Evolutionary conservation across 495 filamentous ascomycete genomes (phyloP), one percentile per base, ranked within the genome.

Genomic region (Lineolata rhizophorae): DNA sequence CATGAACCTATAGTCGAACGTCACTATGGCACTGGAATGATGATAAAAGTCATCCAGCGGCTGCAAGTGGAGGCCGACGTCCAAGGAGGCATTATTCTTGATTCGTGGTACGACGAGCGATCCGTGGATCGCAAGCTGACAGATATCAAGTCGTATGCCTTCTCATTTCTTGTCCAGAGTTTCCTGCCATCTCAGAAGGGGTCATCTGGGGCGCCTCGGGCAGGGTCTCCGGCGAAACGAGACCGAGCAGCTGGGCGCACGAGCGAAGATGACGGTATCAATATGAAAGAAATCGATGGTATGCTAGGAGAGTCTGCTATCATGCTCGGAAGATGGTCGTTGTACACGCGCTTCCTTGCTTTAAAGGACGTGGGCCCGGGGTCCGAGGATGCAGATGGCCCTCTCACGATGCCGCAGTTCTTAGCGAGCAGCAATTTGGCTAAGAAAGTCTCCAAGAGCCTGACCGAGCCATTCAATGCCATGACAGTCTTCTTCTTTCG

Each of bases 401-500:
- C 22, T 15, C 47, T 78, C 18, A 47, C 42, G 17, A 50, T 80
- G 30, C 90, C 87, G 0, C 52, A 60, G 11, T 70, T 91, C 32
- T 51, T 95, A 18, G 47, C 55, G 15, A 72, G 76, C 30, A 92
- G 85, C 14, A 68, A 69, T 27, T 61, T 97, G 22, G 53, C 59
- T 29, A 65, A 61, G 33, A 95, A 94, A 49, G 64, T 94, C 20
- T 58, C 65, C 11, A 65, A 69, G 17, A 70, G 70, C 31, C 64
- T 95, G 0, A 57, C 71, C 18, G 54, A 57, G 8, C 79, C 87
- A 1, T 94, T 92, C 58, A 84, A 84, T 42, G 53, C 58, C 25
- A 76, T 97, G 64, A 81, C 80, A 4, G 83, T 73, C 15, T 97
- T 97, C 60, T 94, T 93, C 67, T 77, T 92, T 57, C 76, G 87